phyloP scores from a whole-genome alignment of 331 rosid species.

The Cydonia oblonga region DNA sequence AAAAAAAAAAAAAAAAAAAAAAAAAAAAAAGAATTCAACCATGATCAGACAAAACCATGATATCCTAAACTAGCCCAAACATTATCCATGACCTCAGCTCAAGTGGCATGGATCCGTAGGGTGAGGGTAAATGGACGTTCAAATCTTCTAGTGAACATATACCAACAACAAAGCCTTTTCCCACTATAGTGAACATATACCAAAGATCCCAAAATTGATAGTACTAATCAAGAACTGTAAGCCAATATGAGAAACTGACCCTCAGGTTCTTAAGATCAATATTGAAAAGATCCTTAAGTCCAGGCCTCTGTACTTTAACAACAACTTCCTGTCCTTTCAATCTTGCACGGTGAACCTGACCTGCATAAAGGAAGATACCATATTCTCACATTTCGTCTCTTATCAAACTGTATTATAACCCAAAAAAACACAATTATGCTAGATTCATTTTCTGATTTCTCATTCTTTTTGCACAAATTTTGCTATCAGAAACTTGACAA shows the following conservation, averaged over 20 bases:
- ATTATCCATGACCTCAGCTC: too few species aligned
- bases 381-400: background rate
- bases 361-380: constrained; percentile 23
- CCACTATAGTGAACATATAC: background rate
- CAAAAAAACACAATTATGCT: background rate
- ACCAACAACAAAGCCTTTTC: too few species aligned
- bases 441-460: background rate
- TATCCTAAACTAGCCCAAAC: too few species aligned
- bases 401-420: background rate
- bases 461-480: background rate
- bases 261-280: constrained; percentile 94
- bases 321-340: constrained; percentile 80
- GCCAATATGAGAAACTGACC: constrained; percentile 44
- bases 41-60: too few species aligned
- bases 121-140: too few species aligned
- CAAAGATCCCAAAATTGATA: background rate
- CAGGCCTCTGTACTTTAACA: constrained; percentile 97
- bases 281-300: constrained; percentile 91
- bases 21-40: too few species aligned
- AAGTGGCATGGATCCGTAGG: too few species aligned
- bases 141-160: background rate
- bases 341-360: constrained; percentile 95
- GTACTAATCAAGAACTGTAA: background rate
- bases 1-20: too few species aligned
- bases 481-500: background rate